Evolutionary conservation across 371 early-diverging fungal species (phyloP).

Genomic region (Mortierella sp.): DNA sequence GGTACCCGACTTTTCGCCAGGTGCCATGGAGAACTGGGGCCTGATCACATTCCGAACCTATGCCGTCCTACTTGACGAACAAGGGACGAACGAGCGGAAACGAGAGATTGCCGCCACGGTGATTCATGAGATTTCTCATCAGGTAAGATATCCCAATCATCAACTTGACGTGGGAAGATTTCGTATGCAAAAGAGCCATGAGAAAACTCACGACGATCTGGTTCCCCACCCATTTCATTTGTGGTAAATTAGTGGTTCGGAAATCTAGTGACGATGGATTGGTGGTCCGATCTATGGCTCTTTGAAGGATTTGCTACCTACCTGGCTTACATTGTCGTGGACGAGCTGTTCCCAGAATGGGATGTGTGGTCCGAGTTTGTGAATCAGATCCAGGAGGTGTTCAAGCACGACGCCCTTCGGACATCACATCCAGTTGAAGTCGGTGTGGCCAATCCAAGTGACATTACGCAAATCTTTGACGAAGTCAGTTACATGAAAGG

Average conservation of each 20-base stretch:
- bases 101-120: conserved; percentile 86
- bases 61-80: conserved; percentile 76
- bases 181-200: too few relatives aligned
- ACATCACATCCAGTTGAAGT: conserved; percentile 95
- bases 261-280: conserved; percentile 92
- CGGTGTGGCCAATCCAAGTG: conserved; percentile 79
- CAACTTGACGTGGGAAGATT: too few relatives aligned
- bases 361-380: conserved; percentile 75
- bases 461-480: conserved; percentile 88
- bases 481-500: conserved; percentile 91
- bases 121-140: conserved; percentile 95
- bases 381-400: conserved; percentile 75
- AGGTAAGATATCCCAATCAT: conserved; percentile 45
- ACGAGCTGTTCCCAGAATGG: conserved; percentile 84
- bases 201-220: not conserved
- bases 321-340: conserved; percentile 86
- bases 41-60: conserved; percentile 91
- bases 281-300: conserved; percentile 95
- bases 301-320: conserved; percentile 98
- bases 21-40: conserved; percentile 97
- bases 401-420: conserved; percentile 82
- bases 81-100: conserved; percentile 59
- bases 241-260: conserved; percentile 98
- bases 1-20: conserved; percentile 89
- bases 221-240: too few relatives aligned